Evolutionary conservation across 2,329 filamentous ascomycete genomes (phyloP).

Genomic region (Aureobasidium sp.): DNA sequence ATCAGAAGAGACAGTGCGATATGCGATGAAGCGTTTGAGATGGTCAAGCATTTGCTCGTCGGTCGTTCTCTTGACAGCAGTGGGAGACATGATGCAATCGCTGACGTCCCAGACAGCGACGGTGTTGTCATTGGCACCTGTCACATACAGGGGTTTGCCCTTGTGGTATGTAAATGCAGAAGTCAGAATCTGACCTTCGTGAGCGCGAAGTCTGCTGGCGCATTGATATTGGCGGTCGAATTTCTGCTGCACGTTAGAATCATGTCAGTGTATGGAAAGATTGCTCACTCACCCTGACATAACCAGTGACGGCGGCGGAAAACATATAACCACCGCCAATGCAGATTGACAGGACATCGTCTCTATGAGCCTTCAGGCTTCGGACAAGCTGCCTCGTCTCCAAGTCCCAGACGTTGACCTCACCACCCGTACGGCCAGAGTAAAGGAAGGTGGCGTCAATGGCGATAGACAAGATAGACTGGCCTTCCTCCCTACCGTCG

Average conservation of each 20-base stretch:
- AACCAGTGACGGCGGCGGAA: constrained; percentile 84
- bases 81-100: constrained; percentile 45
- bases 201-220: constrained; percentile 70
- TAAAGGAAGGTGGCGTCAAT: constrained; percentile 91
- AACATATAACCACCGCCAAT: constrained; percentile 81
- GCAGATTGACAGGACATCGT: constrained; percentile 79
- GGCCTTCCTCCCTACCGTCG: constrained; percentile 51
- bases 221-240: constrained; percentile 80
- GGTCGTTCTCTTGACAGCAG: constrained; percentile 45
- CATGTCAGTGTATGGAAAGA: no score
- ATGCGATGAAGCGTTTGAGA: constrained; percentile 79
- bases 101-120: constrained; percentile 81
- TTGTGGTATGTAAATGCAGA: constrained; percentile 68
- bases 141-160: constrained; percentile 77
- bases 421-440: constrained; percentile 76
- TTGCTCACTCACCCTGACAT: constrained; percentile 59
- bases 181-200: constrained; percentile 78
- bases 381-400: constrained; percentile 87
- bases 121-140: constrained; percentile 85
- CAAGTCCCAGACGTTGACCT: constrained; percentile 93
- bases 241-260: constrained; percentile 41
- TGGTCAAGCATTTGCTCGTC: constrained; percentile 57
- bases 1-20: constrained; percentile 83
- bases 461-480: constrained; percentile 66
- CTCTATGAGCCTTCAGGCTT: constrained; percentile 72